phyloP scores from a whole-genome alignment of 108 stramenopile genomes.

The Cyclotella choctawhatcheeana region DNA sequence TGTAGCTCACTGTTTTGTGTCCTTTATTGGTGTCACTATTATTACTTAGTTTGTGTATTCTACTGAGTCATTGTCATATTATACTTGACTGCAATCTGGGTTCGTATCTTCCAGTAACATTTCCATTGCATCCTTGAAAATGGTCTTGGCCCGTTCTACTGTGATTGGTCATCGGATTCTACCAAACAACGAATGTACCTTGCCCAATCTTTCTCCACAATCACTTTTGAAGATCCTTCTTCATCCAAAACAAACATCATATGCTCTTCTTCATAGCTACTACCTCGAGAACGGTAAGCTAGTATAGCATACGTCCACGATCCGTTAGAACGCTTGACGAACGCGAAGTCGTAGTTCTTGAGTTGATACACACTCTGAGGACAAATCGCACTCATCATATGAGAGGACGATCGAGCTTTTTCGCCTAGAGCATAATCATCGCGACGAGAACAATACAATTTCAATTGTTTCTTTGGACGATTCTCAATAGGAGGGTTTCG shows the following conservation, averaged over 20 bases:
- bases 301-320: slow-evolving; percentile 17
- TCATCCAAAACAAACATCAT: slow-evolving; percentile 22
- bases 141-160: neutral
- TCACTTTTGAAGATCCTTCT: slow-evolving; percentile 12
- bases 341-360: slow-evolving; percentile 17
- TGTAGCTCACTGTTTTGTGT: too few relatives aligned
- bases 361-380: neutral
- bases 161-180: neutral
- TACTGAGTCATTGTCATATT: too few relatives aligned
- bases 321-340: slow-evolving; percentile 24
- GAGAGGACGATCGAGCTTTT: neutral
- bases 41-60: too few relatives aligned
- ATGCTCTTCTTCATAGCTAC: neutral
- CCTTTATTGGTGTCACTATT: too few relatives aligned
- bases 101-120: too few relatives aligned
- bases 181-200: slow-evolving; percentile 4
- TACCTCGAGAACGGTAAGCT: slow-evolving; percentile 1
- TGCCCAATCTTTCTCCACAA: slow-evolving; percentile 9
- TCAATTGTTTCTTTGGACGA: neutral
- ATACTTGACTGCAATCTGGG: too few relatives aligned
- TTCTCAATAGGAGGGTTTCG: neutral
- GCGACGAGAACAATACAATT: neutral
- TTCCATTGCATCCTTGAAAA: too few relatives aligned
- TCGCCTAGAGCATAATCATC: slow-evolving; percentile 9
- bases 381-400: neutral